Percentiles rank a stretch among this genome's conserved stretches.
phyloP scores from a whole-genome alignment of 2,329 filamentous ascomycete species.

The Rhynchosporium graminicola region DNA sequence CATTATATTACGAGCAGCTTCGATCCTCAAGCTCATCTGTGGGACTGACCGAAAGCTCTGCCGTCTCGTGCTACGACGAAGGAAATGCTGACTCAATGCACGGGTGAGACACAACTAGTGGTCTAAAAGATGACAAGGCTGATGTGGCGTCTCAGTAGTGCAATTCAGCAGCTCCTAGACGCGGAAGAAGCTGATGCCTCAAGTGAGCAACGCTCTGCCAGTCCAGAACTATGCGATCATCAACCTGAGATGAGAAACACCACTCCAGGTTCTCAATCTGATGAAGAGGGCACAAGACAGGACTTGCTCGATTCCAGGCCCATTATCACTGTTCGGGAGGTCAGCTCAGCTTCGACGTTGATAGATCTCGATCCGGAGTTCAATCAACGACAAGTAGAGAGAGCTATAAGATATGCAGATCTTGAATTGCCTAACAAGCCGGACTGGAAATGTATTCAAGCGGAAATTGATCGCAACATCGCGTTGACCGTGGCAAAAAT shows the following conservation, averaged over 20 bases:
- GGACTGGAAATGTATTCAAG: neutral
- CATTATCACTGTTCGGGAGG: neutral
- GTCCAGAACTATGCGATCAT: slow-evolving; percentile 5
- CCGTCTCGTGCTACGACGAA: neutral
- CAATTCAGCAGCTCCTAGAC: neutral
- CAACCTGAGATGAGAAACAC: neutral
- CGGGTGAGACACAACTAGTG: neutral
- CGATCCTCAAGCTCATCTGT: slow-evolving; percentile 2
- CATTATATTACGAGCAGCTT: neutral
- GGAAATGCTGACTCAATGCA: neutral
- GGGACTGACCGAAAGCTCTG: neutral
- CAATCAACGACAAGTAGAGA: slow-evolving; percentile 15
- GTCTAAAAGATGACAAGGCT: neutral
- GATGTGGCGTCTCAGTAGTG: neutral
- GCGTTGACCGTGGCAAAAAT: slow-evolving; percentile 30
- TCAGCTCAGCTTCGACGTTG: slow-evolving; percentile 4
- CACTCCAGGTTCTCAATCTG: neutral
- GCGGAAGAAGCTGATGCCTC: neutral
- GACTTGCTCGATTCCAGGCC: neutral
- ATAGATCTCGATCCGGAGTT: slow-evolving; percentile 23
- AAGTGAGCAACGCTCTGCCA: neutral
- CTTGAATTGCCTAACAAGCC: neutral
- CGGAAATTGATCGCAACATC: slow-evolving; percentile 24
- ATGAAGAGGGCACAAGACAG: neutral
- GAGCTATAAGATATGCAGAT: slow-evolving; percentile 16